Conservation (phyloP, 2,329 filamentous ascomycete genomes). For the Colletotrichum brevisporum region DNA sequence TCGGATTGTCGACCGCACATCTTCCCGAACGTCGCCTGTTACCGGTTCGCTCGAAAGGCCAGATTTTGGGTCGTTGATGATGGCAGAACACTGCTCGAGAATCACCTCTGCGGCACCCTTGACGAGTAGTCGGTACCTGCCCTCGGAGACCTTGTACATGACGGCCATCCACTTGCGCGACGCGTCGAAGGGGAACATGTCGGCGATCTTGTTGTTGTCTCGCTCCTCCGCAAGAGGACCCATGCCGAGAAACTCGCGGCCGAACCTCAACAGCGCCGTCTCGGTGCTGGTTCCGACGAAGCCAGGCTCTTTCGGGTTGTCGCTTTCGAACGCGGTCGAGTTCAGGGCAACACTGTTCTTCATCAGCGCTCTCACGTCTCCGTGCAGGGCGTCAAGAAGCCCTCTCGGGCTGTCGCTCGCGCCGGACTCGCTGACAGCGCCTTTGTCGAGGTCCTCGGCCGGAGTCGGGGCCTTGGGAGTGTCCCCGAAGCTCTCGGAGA, state of each 20-base stretch:
- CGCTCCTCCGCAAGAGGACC: conserved; percentile 61
- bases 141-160: conserved; percentile 61
- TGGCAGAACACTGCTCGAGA: conserved; percentile 58
- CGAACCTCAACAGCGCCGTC: conserved; percentile 65
- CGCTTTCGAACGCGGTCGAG: conserved; percentile 68
- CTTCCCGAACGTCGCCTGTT: conserved; percentile 49
- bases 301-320: conserved; percentile 49
- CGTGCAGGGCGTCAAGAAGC: conserved; percentile 47
- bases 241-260: conserved; percentile 64
- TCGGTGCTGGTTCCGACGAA: conserved; percentile 71
- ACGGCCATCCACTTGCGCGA: conserved; percentile 70
- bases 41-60: conserved; percentile 48
- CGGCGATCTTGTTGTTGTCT: conserved; percentile 59
- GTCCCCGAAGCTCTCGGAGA: conserved; percentile 54
- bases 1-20: conserved; percentile 52
- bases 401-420: conserved; percentile 44
- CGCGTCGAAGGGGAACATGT: conserved; percentile 69
- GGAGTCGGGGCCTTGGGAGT: background rate
- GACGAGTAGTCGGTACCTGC: conserved; percentile 65
- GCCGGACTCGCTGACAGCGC: conserved; percentile 42
- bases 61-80: conserved; percentile 61
- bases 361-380: conserved; percentile 53
- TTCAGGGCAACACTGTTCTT: conserved; percentile 60
- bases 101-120: conserved; percentile 73
- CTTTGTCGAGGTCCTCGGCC: conserved; percentile 43